Evolutionary conservation across 2,329 filamentous ascomycete species (phyloP), one percentile per base, ranked within the genome.

Genomic region (Alternaria arbusti): DNA sequence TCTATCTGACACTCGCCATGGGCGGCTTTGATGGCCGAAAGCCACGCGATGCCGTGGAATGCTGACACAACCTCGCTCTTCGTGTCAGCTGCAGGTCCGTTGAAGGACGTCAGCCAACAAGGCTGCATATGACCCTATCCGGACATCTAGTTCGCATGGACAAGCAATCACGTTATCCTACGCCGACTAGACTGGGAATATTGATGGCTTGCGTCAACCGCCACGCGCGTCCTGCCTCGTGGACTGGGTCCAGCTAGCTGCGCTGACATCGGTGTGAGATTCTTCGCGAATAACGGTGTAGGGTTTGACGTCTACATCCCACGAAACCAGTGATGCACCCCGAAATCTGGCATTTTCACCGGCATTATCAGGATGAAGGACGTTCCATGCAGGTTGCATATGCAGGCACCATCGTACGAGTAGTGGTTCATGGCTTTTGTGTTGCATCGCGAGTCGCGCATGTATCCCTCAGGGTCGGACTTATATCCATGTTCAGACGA

Each of bases 81-180:
- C 63, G 56, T 71, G 70, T 73, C 71, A 73, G 71, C 70, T 73
- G 71, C 71, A 73, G 70, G 69, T 72, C 64, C 69, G 28, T 63
- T 60, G 20, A 20, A 23, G 22, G 36, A 52, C 51, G 63, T 61
- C 63, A 64, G 61, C 67, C 60, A 66, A 67, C 36, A 12, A 54
- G 25, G 20, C 23, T 30, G 50, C 47, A 32, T 47, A 46, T 54
- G 55, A 59, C 56, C 26, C 49, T 40, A 17, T 36, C 32, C 49
- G 59, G 56, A 49, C 50, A 59, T 63, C 60, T 59, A 45, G 63
- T 68, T 71, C 63, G 68, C 68, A 73, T 71, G 36, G 46, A 64
- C 52, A 58, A 64, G 67, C 57, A 59, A 65, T 72, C 65, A 72
- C 66, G 63, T 71, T 68, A 62, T 40, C 40, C 25, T 23, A 50